Evolutionary conservation across 23 red algal genomes (phyloP), one percentile per base, ranked within the genome.

Genomic region (Gracilaria gracilis): DNA sequence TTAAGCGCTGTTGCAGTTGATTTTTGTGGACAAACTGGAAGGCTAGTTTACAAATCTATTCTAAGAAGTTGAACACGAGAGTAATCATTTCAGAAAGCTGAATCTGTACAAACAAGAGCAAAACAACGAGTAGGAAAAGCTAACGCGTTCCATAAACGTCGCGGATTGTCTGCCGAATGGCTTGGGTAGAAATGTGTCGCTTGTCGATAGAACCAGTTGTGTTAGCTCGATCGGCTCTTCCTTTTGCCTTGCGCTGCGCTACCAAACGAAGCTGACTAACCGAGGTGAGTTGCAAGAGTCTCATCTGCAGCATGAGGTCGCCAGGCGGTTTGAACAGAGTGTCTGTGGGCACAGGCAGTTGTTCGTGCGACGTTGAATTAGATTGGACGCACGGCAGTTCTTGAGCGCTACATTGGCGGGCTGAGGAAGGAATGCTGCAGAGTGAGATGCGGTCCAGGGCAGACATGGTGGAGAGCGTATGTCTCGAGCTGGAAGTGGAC

Each of bases 401-500:
- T 23, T 77, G 72, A 13, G 72, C 72, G 72, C 72, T 77, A 33
- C 72, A 77, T 51, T 77, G 72, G 54, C 79, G 79, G 38, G 19
- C 79, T 37, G 79, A 62, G 9, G 79, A 82, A 27, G 58, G 58
- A 40, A 82, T 27, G 31, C 79, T 82, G 58, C 53, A 62, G 21
- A 82, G 36, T 8, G 79, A 82, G 21, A 82, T 82, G 36, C 54
- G 79, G 49, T 82, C 79, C 6, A 82, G 11, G 27, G 79, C 79
- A 46, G 79, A 82, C 53, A 82, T 28, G 23, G 79, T 82, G 58
- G 79, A 82, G 9, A 64, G 24, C 31, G 79, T 82, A 23, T 82
- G 79, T 36, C 24, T 27, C 21, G 79, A 82, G 20, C 79, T 82
- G 2, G 79, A 82, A 11, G 58, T 33, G 0, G 79, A 82, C 33